These are phyloP conservation scores for Phytopythium litorale DNA, from an alignment of 352 stramenopile genomes.

Conservation along the genomic window DNA sequence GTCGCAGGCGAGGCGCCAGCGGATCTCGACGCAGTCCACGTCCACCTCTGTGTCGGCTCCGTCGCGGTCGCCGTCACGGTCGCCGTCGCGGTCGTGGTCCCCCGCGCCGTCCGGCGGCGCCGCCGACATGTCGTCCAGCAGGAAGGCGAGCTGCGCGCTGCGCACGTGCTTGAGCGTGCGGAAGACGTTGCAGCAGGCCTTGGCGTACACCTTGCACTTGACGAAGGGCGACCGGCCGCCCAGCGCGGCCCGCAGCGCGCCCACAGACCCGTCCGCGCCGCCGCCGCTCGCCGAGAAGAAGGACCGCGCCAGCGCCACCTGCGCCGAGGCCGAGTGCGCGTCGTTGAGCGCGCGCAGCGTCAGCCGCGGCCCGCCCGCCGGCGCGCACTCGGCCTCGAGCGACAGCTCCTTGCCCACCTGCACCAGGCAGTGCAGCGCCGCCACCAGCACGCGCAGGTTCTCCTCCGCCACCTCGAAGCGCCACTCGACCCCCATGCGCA, in stretches of 20 bases:
- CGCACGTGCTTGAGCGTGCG: conserved; percentile 82
- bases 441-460: conserved; percentile 73
- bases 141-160: conserved; percentile 59
- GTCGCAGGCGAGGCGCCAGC: conserved; percentile 70
- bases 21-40: conserved; percentile 59
- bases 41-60: conserved; percentile 44
- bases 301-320: conserved; percentile 55
- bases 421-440: conserved; percentile 70
- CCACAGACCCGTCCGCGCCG: conserved; percentile 14
- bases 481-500: conserved; percentile 6
- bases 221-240: conserved; percentile 36
- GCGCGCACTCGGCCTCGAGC: conserved; percentile 54
- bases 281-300: conserved; percentile 48
- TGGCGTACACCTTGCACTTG: conserved; percentile 78
- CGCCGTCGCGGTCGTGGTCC: conserved; percentile 9
- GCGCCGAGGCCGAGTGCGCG: conserved; percentile 70
- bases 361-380: conserved; percentile 23
- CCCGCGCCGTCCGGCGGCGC: conserved; percentile 16
- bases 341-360: conserved; percentile 79
- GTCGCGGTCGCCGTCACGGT: conserved; percentile 3
- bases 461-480: conserved; percentile 71
- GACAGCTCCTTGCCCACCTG: conserved; percentile 80
- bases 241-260: conserved; percentile 18
- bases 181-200: conserved; percentile 77
- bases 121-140: conserved; percentile 40